phyloP scores from a whole-genome alignment of 345 rosid genomes.

The Populus deltoides region DNA sequence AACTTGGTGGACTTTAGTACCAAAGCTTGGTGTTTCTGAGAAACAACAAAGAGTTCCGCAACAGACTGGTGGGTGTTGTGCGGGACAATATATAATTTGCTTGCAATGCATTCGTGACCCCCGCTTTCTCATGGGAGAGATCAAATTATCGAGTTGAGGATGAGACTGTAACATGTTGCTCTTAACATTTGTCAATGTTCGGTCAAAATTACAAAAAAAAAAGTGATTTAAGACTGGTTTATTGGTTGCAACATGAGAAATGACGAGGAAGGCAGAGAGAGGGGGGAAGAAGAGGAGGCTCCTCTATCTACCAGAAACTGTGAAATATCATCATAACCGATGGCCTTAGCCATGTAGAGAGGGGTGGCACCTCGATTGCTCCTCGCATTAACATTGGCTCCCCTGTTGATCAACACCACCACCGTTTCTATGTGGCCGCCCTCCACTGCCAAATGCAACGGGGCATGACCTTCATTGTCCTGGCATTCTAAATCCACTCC shows the following conservation, averaged over 20 bases:
- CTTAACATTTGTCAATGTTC: neutral
- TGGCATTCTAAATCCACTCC: conserved; percentile 35
- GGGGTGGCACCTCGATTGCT: conserved; percentile 40
- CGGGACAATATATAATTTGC: conserved; percentile 11
- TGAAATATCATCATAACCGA: conserved; percentile 34
- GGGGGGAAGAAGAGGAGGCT: conserved; percentile 16
- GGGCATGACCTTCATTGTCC: conserved; percentile 48
- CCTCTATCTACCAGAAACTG: conserved; percentile 28
- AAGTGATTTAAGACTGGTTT: neutral
- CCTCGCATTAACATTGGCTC: conserved; percentile 40
- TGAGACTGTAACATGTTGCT: neutral
- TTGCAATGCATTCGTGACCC: conserved; percentile 13
- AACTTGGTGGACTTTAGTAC: conserved; percentile 5
- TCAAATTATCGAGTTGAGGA: conserved; percentile 11
- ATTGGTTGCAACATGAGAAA: neutral
- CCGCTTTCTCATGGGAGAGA: conserved; percentile 15
- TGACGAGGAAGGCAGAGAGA: neutral
- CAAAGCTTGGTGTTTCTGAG: conserved; percentile 23
- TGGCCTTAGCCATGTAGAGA: conserved; percentile 31
- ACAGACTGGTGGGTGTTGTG: conserved; percentile 14
- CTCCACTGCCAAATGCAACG: conserved; percentile 56
- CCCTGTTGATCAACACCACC: conserved; percentile 37
- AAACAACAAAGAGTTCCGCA: conserved; percentile 22
- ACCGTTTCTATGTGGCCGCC: conserved; percentile 40
- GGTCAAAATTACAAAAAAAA: too few species aligned